A percentile compares a stretch with the other conserved stretches of the same genome.
Evolutionary conservation across 441 rosid genomes (phyloP).

Genomic region (Kokia cookei): DNA sequence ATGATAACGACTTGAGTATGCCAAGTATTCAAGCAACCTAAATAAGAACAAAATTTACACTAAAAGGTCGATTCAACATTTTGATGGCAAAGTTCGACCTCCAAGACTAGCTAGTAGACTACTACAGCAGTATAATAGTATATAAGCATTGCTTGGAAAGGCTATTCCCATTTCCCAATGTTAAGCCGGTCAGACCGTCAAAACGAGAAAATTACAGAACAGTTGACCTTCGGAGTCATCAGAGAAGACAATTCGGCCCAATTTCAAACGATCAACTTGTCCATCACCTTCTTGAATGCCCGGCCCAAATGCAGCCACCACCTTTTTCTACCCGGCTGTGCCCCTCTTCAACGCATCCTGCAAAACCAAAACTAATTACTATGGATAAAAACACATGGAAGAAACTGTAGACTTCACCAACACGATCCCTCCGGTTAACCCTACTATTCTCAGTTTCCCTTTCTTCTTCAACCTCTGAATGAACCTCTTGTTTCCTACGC

Average conservation of each 20-base stretch:
- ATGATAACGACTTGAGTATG: not conserved
- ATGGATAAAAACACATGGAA: slow-evolving; percentile 35
- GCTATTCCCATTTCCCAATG: not conserved
- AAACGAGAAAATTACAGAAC: not conserved
- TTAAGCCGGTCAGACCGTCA: not conserved
- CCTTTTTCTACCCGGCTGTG: slow-evolving; percentile 67
- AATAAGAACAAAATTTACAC: not conserved
- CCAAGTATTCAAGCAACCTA: not conserved
- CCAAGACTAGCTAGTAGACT: not conserved
- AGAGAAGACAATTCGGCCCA: slow-evolving; percentile 83
- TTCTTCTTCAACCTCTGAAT: not conserved
- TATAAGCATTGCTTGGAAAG: not conserved
- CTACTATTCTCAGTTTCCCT: slow-evolving; percentile 56
- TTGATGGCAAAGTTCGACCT: not conserved
- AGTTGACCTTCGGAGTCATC: slow-evolving; percentile 66
- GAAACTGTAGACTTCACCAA: slow-evolving; percentile 83
- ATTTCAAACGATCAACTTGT: slow-evolving; percentile 66
- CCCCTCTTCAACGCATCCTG: slow-evolving; percentile 79
- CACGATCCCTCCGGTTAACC: slow-evolving; percentile 79
- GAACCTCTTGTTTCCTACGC: not conserved
- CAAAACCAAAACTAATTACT: not conserved
- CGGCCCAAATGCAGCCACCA: slow-evolving; percentile 69
- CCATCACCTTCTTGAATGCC: slow-evolving; percentile 52
- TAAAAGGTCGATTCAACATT: not conserved
- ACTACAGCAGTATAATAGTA: not conserved